phyloP scores from a whole-genome alignment of 1,284 basidiomycete genomes.

The Cutaneotrichosporon sp. region DNA sequence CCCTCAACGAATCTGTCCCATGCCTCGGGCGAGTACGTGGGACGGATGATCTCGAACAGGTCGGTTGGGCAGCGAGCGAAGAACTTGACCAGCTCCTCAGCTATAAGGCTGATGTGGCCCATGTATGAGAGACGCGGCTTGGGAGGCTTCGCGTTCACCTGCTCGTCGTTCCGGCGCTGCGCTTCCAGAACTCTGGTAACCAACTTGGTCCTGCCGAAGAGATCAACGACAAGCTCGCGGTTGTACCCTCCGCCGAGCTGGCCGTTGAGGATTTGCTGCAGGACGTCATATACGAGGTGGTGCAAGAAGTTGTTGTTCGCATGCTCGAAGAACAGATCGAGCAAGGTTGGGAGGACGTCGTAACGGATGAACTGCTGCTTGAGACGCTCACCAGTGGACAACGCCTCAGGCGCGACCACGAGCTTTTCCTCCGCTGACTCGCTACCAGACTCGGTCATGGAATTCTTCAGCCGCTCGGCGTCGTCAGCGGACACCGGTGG shows the following conservation, averaged over 20 bases:
- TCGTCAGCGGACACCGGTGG: constrained; percentile 39
- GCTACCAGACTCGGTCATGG: constrained; percentile 33
- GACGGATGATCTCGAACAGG: constrained; percentile 60
- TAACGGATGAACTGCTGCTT: constrained; percentile 70
- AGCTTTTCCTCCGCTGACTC: constrained; percentile 14
- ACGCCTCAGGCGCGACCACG: constrained; percentile 14
- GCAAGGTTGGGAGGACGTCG: constrained; percentile 64
- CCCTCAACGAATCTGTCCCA: constrained; percentile 86
- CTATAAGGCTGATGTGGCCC: constrained; percentile 90
- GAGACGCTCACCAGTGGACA: constrained; percentile 62
- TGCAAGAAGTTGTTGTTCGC: constrained; percentile 99
- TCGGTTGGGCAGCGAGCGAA: constrained; percentile 75
- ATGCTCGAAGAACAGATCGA: constrained; percentile 90
- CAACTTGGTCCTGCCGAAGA: constrained; percentile 73
- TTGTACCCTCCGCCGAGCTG: constrained; percentile 70
- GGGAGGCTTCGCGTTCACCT: constrained; percentile 3
- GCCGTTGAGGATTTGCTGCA: constrained; percentile 93
- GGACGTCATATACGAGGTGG: constrained; percentile 91
- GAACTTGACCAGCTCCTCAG: constrained; percentile 50
- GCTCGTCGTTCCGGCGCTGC: constrained; percentile 65
- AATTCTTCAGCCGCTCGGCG: constrained; percentile 35
- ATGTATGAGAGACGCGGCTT: constrained; percentile 80
- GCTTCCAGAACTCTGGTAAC: constrained; percentile 80
- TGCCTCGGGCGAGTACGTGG: constrained; percentile 66
- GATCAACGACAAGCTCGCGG: constrained; percentile 68